These are phyloP conservation scores for Saccharomyces hybrid DNA, from an alignment of 1,139 yeast species.

Conservation along the genomic window DNA sequence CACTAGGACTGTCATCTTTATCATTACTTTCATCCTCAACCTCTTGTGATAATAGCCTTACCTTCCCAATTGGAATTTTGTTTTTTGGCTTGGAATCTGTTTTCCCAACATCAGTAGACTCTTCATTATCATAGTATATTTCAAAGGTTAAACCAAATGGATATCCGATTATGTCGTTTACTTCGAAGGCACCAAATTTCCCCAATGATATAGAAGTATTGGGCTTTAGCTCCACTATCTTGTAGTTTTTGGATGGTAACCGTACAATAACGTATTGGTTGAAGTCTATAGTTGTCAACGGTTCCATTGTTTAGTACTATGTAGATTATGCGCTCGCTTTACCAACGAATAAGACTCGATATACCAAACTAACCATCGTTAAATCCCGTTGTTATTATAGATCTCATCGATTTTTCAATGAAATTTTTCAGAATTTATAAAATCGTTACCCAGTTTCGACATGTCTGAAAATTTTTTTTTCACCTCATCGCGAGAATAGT, in stretches of 20 bases:
- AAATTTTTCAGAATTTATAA: neutral
- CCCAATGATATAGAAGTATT: slow-evolving; percentile 66
- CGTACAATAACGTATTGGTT: slow-evolving; percentile 48
- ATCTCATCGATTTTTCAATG: neutral
- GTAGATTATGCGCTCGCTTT: too few species aligned
- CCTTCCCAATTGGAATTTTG: slow-evolving; percentile 24
- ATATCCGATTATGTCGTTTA: slow-evolving; percentile 69
- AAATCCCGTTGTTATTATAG: neutral
- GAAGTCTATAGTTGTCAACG: slow-evolving; percentile 29
- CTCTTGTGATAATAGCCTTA: slow-evolving; percentile 8
- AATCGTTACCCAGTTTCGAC: neutral
- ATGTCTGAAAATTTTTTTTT: slow-evolving; percentile 8
- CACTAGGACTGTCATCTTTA: slow-evolving; percentile 14
- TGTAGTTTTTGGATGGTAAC: slow-evolving; percentile 74
- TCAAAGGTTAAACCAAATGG: slow-evolving; percentile 90
- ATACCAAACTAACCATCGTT: neutral
- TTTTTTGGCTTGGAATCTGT: slow-evolving; percentile 24
- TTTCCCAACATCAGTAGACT: slow-evolving; percentile 23
- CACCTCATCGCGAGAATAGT: slow-evolving; percentile 17
- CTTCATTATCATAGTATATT: slow-evolving; percentile 45
- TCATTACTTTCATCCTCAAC: slow-evolving; percentile 1
- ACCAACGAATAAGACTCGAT: neutral
- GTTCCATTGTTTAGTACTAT: slow-evolving; percentile 15
- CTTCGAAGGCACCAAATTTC: slow-evolving; percentile 80
- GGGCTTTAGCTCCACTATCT: slow-evolving; percentile 55